Evolutionary conservation across 2,329 filamentous ascomycete species (phyloP), one percentile per base, ranked within the genome.

Genomic region (Fusarium robinianum): DNA sequence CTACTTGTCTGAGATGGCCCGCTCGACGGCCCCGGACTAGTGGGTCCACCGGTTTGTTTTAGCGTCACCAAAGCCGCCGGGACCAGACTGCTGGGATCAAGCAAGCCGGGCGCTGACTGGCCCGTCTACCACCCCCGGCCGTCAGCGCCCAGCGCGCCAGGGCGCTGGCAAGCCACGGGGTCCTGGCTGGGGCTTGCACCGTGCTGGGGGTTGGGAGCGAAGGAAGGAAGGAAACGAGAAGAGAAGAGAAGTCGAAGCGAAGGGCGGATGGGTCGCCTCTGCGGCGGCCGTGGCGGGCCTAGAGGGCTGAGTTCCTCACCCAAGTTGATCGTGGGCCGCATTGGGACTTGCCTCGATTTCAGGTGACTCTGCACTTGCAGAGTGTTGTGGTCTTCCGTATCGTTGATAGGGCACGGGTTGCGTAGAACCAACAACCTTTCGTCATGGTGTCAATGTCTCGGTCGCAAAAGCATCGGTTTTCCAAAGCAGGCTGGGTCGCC

Each of bases 41-140:
- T 61, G 62, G 62, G 43, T 48, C 55, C 44, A 53, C 49, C 51
- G 46, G 42, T 55, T 51, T 40, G 51, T 56, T 64, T 62, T 62
- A 63, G 59, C 53, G 49, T 63, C 33, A 30, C 42, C 39, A 57
- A 58, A 62, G 55, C 59, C 63, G 62, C 64, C 63, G 55, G 57
- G 63, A 65, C 64, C 62, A 67, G 55, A 67, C 64, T 63, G 57
- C 59, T 58, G 63, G 63, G 55, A 51, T 51, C 45, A 41, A 26
- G 32, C 19, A 50, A 23, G 38, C 42, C 41, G 42, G 38, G 12
- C 46, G 25, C 49, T 61, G 45, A 62, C 50, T 62, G 59, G 59
- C 33, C 41, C 44, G 46, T 44, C 43, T 42, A 36, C 23, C 27
- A 49, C 30, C 41, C 46, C n/a, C 33, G 23, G 30, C n/a, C 22